Percentiles rank a stretch among this genome's conserved stretches.
These are phyloP conservation scores for Rhynchosporium graminicola DNA, from an alignment of 2,329 filamentous ascomycete genomes.

Conservation along the genomic window DNA sequence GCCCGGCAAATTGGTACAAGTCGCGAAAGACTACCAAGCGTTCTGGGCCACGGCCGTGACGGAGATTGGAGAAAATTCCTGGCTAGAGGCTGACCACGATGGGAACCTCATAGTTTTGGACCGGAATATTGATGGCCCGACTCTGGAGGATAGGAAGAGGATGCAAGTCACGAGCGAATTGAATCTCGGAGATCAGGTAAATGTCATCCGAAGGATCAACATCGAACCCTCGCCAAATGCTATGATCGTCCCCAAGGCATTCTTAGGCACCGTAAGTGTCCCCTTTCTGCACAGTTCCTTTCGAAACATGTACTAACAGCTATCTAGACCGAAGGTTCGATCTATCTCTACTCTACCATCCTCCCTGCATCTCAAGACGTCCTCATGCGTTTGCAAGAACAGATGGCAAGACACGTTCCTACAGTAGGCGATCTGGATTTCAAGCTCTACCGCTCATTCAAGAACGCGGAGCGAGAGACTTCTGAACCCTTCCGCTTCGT, in stretches of 20 bases:
- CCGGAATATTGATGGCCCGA: slow-evolving; percentile 71
- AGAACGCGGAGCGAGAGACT: slow-evolving; percentile 67
- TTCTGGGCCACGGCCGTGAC: slow-evolving; percentile 80
- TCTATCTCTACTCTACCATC: slow-evolving; percentile 88
- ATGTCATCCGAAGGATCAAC: slow-evolving; percentile 75
- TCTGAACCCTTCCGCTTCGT: slow-evolving; percentile 84
- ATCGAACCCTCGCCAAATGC: slow-evolving; percentile 65
- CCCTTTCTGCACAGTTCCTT: slow-evolving; percentile 5
- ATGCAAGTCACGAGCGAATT: slow-evolving; percentile 79
- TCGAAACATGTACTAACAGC: slow-evolving; percentile 25
- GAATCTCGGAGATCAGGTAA: slow-evolving; percentile 89
- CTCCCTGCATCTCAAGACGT: slow-evolving; percentile 71
- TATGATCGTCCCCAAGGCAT: slow-evolving; percentile 77
- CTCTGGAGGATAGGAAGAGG: slow-evolving; percentile 68
- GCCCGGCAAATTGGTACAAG: slow-evolving; percentile 67
- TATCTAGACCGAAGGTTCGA: slow-evolving; percentile 79
- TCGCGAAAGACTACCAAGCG: slow-evolving; percentile 78
- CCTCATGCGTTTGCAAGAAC: slow-evolving; percentile 77
- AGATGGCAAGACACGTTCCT: slow-evolving; percentile 65
- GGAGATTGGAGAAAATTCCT: slow-evolving; percentile 70
- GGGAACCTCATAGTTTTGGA: slow-evolving; percentile 85
- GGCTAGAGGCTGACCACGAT: slow-evolving; percentile 81
- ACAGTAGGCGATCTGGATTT: slow-evolving; percentile 76
- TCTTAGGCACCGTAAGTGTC: slow-evolving; percentile 77
- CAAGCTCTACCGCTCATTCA: slow-evolving; percentile 78